A percentile compares a stretch with the other conserved stretches of the same genome.
phyloP scores from a whole-genome alignment of 2,329 filamentous ascomycete genomes.

The Chaetomium globosum region DNA sequence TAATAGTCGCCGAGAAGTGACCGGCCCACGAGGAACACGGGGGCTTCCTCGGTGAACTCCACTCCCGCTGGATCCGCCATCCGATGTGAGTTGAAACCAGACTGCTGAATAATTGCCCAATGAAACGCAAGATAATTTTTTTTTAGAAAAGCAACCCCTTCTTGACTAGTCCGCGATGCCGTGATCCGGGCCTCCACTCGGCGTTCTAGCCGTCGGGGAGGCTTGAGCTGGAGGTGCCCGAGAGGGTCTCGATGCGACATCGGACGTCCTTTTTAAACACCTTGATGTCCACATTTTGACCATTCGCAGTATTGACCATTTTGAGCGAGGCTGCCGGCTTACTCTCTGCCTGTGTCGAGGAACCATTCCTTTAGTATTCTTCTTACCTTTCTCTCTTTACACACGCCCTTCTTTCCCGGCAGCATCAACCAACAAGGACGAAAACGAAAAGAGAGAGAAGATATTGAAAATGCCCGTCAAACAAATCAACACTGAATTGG shows the following conservation, averaged over 20 bases:
- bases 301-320: not conserved
- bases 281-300: not conserved
- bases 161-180: conserved; percentile 12
- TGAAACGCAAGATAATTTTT: not conserved
- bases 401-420: not conserved
- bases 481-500: conserved; percentile 42
- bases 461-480: conserved; percentile 33
- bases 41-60: conserved; percentile 12
- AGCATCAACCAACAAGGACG: not conserved
- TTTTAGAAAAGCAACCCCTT: not conserved
- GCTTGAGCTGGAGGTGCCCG: conserved; percentile 5
- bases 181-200: conserved; percentile 9
- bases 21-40: conserved; percentile 1
- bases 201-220: not conserved
- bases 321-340: not conserved
- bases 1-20: not conserved
- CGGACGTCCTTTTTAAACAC: not conserved
- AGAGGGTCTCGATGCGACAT: conserved; percentile 17
- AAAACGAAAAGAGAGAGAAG: not conserved
- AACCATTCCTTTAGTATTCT: not conserved
- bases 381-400: not conserved
- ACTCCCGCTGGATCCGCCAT: conserved; percentile 4
- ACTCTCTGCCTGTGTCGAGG: not conserved
- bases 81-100: not conserved
- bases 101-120: not conserved